Percentiles rank a stretch among this genome's conserved stretches.
These are phyloP conservation scores for Glycine tomentella DNA, from an alignment of 306 rosid genomes.

Conservation along the genomic window DNA sequence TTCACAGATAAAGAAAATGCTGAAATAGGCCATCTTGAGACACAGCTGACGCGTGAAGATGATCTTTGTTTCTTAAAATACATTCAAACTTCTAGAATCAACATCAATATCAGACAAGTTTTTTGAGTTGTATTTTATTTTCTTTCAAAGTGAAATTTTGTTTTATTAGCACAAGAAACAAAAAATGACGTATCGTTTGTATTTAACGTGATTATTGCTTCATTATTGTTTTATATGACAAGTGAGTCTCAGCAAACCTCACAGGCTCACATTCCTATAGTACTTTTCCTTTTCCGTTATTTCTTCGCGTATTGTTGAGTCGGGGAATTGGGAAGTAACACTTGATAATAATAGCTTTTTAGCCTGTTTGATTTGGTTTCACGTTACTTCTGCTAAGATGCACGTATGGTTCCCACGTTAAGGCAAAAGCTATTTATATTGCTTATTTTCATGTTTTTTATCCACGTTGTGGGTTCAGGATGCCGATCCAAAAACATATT, in stretches of 20 bases:
- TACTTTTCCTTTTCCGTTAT: neutral
- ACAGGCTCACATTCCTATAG: neutral
- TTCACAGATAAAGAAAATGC: conserved; percentile 76
- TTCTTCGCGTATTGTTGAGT: neutral
- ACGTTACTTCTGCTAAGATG: no score
- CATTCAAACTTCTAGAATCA: conserved; percentile 84
- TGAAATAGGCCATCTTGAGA: conserved; percentile 68
- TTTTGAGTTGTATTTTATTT: conserved; percentile 48
- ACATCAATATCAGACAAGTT: conserved; percentile 94
- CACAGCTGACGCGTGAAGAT: conserved; percentile 59
- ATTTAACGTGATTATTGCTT: neutral
- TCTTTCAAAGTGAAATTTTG: conserved; percentile 29
- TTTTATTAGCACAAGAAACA: conserved; percentile 9
- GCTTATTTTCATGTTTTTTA: no score
- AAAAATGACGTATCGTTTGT: conserved; percentile 17
- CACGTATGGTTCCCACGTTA: no score
- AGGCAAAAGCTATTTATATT: no score
- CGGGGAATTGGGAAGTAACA: neutral
- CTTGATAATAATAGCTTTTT: neutral
- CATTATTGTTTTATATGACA: neutral
- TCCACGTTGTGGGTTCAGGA: no score
- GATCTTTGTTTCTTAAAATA: conserved; percentile 72
- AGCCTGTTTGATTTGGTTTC: neutral
- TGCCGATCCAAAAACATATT: no score
- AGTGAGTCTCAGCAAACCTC: conserved; percentile 5